Base-by-base conservation (phyloP, 495 filamentous ascomycete genomes). In the Penicillium ucsense region DNA sequence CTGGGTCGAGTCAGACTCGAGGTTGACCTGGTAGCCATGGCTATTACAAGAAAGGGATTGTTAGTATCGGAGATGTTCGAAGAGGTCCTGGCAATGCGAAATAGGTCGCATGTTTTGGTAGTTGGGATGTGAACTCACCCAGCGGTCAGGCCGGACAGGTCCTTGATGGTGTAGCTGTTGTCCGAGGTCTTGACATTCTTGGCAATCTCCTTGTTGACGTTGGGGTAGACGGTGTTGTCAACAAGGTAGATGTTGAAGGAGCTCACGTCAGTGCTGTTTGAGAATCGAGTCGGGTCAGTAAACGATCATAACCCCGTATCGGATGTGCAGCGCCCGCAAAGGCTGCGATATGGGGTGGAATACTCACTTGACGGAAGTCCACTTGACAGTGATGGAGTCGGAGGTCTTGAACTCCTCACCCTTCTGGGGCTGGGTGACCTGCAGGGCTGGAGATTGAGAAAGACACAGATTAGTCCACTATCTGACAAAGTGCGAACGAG, bases 181-280 rank as follows among this genome's bases (percentile, higher is more conserved):
- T 66, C 52, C 37, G 65, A 64, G 29, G 66, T 66, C 9, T 68
- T 53, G 8, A 70, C 47, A 30, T 66, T 53, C 9, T 61, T 52
- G 29, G 65, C 66, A 33, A 75, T 64, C 41, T 72, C 74, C 55
- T 75, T 64, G 36, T 70, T 60, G 5, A 80, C 57, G 5, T 51
- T 50, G 35, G 68, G 68, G 45, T 68, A 69, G 38, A 66, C 54
- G 38, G 53, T 49, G 45, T 70, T 63, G 60, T 71, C 70, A 48
- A 68, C 60, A 6, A 71, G 50, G 53, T 64, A 59, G 35, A 71
- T 57, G 34, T 71, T 49, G 50, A 69, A 63, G 41, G 47, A 53
- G 34, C 53, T 53, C 7, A 57, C 58, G 37, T 71, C 68, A 38
- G 66, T 67, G 44, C 63, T 68, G 35, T n/a, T 27, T 1, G 0